Base-by-base conservation (phyloP, 1,284 basidiomycete genomes). In the Bondarzewia mesenterica region DNA sequence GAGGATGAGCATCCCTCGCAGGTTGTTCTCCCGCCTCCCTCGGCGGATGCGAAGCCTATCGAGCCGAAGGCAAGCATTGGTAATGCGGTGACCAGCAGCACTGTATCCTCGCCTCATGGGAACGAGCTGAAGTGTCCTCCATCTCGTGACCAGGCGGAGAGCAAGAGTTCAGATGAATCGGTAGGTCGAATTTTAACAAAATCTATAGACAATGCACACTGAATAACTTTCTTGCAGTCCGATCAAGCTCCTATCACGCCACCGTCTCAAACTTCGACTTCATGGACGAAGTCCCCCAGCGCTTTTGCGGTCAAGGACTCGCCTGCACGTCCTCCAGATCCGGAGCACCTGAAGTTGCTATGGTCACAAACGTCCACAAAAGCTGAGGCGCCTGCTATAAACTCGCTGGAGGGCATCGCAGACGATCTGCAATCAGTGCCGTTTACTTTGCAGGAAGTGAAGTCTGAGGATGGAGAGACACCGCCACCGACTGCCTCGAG, bases 311-410 rank as follows among this genome's bases (percentile, higher is more conserved):
- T 74, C 40, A 87, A 85, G 60, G 85, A 87, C 32, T 77, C 78
- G 5, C 73, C 79, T 20, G 73, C 78, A 46, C 70, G 83, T 50
- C 73, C 72, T 43, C 82, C 85, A 15, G 86, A 88, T 63, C 81
- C 83, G 16, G 87, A 89, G 57, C 84, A 84, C 56, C 67, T 90
- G 47, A 89, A 85, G 63, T 82, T 85, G 26, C 78, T 90, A 8
- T 91, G 88, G 88, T 85, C 84, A n/a, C 81, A 86, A 59, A 73
- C 80, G 7, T 74, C 86, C 2, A 78, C 81, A 57, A 82, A 84
- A 60, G 70, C 78, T 10, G 73, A 74, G 45, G 61, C 76, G 14
- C 77, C 80, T 41, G 68, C 77, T 7, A 71, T 85, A n/a, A 90
- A 90, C 60, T 90, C 87, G 1, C 64, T 90, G 52, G 78, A 88